These are phyloP conservation scores for Epichloe amarillans DNA, from an alignment of 2,329 filamentous ascomycete genomes.

Conservation along the genomic window DNA sequence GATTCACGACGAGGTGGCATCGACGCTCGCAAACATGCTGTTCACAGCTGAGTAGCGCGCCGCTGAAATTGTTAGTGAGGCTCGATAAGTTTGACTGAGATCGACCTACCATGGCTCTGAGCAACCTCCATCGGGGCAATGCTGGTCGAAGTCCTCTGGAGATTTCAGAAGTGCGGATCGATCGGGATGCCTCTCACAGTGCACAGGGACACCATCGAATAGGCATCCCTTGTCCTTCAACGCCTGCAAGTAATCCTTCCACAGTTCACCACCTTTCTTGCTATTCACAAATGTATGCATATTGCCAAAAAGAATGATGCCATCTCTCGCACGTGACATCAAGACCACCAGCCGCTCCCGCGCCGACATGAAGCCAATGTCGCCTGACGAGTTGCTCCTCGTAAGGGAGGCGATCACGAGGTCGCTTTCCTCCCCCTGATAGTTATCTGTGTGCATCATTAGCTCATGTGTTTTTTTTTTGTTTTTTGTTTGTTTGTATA, in stretches of 20 bases:
- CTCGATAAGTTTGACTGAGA: no score
- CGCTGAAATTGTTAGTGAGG: constrained; percentile 27
- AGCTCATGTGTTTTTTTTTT: background rate
- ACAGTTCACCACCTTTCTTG: constrained; percentile 15
- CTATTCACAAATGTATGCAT: constrained; percentile 46
- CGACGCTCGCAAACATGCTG: constrained; percentile 42
- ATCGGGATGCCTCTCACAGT: constrained; percentile 46
- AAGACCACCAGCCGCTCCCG: constrained; percentile 58
- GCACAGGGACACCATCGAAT: constrained; percentile 46
- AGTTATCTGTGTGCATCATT: constrained; percentile 44
- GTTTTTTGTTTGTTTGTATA: constrained; percentile 3
- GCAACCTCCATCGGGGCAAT: constrained; percentile 61
- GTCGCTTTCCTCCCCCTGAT: constrained; percentile 68
- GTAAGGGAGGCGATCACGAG: constrained; percentile 58
- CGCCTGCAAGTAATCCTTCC: no score
- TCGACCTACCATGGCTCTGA: constrained; percentile 19
- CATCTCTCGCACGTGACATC: constrained; percentile 47
- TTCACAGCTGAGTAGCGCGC: constrained; percentile 37
- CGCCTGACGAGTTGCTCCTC: constrained; percentile 46
- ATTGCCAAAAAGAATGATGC: constrained; percentile 58
- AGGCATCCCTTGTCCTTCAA: constrained; percentile 38
- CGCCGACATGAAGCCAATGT: constrained; percentile 58
- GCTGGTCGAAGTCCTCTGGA: constrained; percentile 43
- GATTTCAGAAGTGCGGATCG: constrained; percentile 30
- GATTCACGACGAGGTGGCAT: constrained; percentile 51